phyloP scores from a whole-genome alignment of 306 rosid species.

The Cyclanthera cordifolia region DNA sequence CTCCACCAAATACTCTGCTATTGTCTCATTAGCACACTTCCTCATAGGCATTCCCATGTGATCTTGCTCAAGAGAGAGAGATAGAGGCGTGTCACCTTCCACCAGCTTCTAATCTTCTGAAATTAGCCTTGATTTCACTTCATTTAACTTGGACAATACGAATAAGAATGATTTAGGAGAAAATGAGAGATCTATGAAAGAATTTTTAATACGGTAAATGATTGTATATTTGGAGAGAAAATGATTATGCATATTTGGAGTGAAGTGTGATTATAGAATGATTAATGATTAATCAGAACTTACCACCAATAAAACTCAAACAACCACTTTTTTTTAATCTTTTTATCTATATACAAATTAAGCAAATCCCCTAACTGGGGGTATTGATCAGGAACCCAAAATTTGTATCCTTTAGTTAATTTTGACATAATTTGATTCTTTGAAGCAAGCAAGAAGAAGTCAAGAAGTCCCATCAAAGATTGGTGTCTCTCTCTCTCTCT shows the following conservation, averaged over 20 bases:
- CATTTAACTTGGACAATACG: too few species aligned
- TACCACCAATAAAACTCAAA: not conserved
- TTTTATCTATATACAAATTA: not conserved
- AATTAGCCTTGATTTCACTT: not conserved
- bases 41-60: slow-evolving; percentile 90
- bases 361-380: slow-evolving; percentile 3
- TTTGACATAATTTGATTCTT: slow-evolving; percentile 1
- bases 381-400: not conserved
- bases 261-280: too few species aligned
- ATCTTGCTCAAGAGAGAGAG: slow-evolving; percentile 37
- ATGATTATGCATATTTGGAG: too few species aligned
- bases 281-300: not conserved
- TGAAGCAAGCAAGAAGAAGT: not conserved
- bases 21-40: slow-evolving; percentile 90
- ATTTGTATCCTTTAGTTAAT: not conserved
- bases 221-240: too few species aligned
- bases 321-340: not conserved
- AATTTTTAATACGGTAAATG: too few species aligned
- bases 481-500: not conserved
- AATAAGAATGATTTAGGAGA: too few species aligned
- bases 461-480: slow-evolving; percentile 7
- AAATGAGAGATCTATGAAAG: too few species aligned
- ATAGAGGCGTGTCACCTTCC: not conserved
- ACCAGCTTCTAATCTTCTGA: not conserved
- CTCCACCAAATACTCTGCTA: slow-evolving; percentile 66